These are phyloP conservation scores for Axilococcus clingmanii DNA, from an alignment of 139 green algal species.

Conservation along the genomic window DNA sequence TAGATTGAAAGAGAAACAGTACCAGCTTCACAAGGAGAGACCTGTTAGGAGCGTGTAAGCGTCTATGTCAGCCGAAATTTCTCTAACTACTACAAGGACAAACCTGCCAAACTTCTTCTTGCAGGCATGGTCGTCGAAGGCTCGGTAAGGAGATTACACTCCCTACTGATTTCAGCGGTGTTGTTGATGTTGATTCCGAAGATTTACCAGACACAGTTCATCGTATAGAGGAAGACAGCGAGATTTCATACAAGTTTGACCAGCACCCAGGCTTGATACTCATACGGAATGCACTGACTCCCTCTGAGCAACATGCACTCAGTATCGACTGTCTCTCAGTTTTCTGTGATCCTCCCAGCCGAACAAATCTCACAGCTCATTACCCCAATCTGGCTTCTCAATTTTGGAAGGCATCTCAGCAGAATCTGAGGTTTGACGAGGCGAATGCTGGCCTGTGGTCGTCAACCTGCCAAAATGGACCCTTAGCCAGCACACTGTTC, in stretches of 20 bases:
- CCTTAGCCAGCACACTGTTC: constrained; percentile 44
- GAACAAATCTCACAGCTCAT: constrained; percentile 41
- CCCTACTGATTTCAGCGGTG: constrained; percentile 34
- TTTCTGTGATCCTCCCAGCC: constrained; percentile 40
- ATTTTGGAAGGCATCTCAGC: constrained; percentile 32
- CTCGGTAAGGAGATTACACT: constrained; percentile 9
- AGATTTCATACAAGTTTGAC: neutral
- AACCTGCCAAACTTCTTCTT: neutral
- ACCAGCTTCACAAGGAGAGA: constrained; percentile 34
- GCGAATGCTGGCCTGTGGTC: neutral
- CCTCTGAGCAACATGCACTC: constrained; percentile 23
- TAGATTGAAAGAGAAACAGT: constrained; percentile 44
- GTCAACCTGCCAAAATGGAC: neutral
- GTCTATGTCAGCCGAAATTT: neutral
- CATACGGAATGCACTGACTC: constrained; percentile 29
- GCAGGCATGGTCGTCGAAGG: constrained; percentile 26
- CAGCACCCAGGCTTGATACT: constrained; percentile 39
- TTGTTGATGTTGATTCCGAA: constrained; percentile 27
- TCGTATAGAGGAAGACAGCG: neutral
- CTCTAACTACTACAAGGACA: neutral
- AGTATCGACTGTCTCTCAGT: constrained; percentile 16
- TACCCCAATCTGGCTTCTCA: constrained; percentile 15
- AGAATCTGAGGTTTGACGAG: neutral
- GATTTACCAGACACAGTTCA: neutral
- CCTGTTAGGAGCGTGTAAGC: constrained; percentile 15